These are phyloP conservation scores for Eucommia ulmoides DNA, from an alignment of 257 asterid species.

Conservation along the genomic window DNA sequence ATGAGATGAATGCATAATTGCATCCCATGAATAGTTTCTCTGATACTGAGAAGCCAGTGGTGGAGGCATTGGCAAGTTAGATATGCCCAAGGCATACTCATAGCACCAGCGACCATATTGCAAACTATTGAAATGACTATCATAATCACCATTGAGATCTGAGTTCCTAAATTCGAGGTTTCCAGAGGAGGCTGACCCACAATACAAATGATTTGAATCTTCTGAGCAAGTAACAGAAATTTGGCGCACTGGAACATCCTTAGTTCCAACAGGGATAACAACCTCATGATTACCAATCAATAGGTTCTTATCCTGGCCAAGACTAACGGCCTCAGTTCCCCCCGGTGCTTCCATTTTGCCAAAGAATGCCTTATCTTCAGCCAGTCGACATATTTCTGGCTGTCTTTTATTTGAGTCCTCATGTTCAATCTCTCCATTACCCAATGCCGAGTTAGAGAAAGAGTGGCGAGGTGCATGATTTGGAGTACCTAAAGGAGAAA, in stretches of 20 bases:
- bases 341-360: conserved; percentile 13
- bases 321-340: conserved; percentile 10
- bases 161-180: conserved; percentile 45
- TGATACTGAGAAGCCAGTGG: conserved; percentile 17
- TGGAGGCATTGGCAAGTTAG: conserved; percentile 24
- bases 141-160: conserved; percentile 66
- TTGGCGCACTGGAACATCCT: conserved; percentile 17
- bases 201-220: conserved; percentile 34
- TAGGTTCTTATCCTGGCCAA: conserved; percentile 25
- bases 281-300: conserved; percentile 28
- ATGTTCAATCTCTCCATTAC: conserved; percentile 7
- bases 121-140: conserved; percentile 25
- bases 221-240: too few relatives aligned
- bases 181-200: conserved; percentile 39
- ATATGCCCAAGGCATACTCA: conserved; percentile 21
- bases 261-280: conserved; percentile 19
- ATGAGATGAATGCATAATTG: conserved; percentile 22
- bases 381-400: conserved; percentile 7
- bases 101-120: conserved; percentile 32
- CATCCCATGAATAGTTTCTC: conserved; percentile 23
- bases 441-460: conserved; percentile 19
- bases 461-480: conserved; percentile 28
- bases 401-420: conserved; percentile 6
- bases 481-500: conserved; percentile 9
- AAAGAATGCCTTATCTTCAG: conserved; percentile 13